A percentile compares a stretch with the other conserved stretches of the same genome.
phyloP scores from a whole-genome alignment of 2,329 filamentous ascomycete genomes.

The Teratosphaeriaceae sp. region DNA sequence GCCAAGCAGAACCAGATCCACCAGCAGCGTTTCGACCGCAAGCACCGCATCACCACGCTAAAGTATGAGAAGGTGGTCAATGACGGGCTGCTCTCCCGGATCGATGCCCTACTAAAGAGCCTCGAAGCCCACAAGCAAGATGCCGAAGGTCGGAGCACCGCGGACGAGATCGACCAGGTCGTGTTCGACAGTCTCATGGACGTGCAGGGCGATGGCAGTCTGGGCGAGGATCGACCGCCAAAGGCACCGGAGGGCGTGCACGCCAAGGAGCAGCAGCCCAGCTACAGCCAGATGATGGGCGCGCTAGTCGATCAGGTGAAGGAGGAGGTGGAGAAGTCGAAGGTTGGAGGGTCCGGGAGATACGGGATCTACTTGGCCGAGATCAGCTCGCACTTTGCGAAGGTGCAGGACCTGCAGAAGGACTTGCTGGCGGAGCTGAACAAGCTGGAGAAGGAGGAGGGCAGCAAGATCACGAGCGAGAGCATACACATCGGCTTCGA shows the following conservation, averaged over 20 bases:
- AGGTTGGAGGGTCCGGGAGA: constrained; percentile 49
- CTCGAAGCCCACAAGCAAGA: constrained; percentile 64
- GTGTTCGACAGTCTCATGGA: constrained; percentile 89
- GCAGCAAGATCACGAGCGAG: constrained; percentile 89
- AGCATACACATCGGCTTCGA: constrained; percentile 84
- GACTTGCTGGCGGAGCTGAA: constrained; percentile 68
- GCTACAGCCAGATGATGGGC: constrained; percentile 98
- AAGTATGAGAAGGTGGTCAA: constrained; percentile 94
- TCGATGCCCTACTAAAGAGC: constrained; percentile 68
- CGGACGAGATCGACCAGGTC: constrained; percentile 65
- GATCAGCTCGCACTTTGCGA: constrained; percentile 66
- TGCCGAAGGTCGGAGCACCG: constrained; percentile 50
- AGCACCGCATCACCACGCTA: constrained; percentile 80
- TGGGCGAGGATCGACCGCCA: constrained; percentile 67
- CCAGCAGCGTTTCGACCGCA: constrained; percentile 76
- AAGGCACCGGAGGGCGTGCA: constrained; percentile 76
- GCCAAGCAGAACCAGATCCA: constrained; percentile 98
- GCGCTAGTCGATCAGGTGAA: constrained; percentile 92
- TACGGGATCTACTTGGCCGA: constrained; percentile 73
- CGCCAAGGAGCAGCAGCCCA: constrained; percentile 60
- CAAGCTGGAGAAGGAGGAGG: constrained; percentile 77
- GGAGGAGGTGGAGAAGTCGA: constrained; percentile 66
- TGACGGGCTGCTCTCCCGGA: constrained; percentile 78
- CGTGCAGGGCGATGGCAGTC: constrained; percentile 53
- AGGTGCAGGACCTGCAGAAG: constrained; percentile 71